phyloP scores from a whole-genome alignment of 352 stramenopile genomes.

The Globisporangium acanthophoron region DNA sequence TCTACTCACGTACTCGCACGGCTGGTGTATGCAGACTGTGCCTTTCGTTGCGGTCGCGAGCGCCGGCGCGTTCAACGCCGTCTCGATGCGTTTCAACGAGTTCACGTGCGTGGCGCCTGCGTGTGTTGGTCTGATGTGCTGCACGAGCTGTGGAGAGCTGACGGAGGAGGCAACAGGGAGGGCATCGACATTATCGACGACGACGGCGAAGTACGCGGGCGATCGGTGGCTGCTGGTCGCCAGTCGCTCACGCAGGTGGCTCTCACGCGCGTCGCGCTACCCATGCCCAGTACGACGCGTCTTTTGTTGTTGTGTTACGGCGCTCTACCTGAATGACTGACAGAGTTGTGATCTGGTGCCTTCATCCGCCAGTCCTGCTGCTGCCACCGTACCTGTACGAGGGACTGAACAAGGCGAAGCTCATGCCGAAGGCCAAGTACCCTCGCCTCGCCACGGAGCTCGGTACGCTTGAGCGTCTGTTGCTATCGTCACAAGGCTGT shows the following conservation, averaged over 20 bases:
- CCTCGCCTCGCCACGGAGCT: constrained; percentile 74
- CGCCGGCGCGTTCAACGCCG: constrained; percentile 79
- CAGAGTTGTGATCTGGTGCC: not conserved
- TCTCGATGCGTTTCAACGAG: constrained; percentile 88
- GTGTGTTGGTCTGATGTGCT: not conserved
- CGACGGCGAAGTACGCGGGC: constrained; percentile 70
- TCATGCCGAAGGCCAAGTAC: constrained; percentile 69
- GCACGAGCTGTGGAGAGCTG: too few relatives aligned
- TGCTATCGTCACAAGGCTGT: not conserved
- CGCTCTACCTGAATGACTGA: constrained; percentile 3
- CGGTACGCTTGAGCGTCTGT: constrained; percentile 24
- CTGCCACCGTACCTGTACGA: constrained; percentile 80
- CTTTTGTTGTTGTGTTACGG: not conserved
- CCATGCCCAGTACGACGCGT: constrained; percentile 62
- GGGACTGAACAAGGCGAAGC: constrained; percentile 62
- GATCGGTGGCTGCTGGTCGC: constrained; percentile 68
- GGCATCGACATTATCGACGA: constrained; percentile 83
- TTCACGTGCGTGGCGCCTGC: constrained; percentile 46
- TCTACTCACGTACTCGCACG: too few relatives aligned
- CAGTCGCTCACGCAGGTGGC: constrained; percentile 78
- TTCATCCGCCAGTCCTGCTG: constrained; percentile 45
- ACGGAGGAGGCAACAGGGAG: constrained; percentile 45
- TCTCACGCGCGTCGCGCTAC: constrained; percentile 70
- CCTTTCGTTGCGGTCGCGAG: constrained; percentile 80
- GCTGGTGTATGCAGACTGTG: constrained; percentile 77